Evolutionary conservation across 2,329 filamentous ascomycete species (phyloP).

Genomic region (Trichophyton mentagrophytes): DNA sequence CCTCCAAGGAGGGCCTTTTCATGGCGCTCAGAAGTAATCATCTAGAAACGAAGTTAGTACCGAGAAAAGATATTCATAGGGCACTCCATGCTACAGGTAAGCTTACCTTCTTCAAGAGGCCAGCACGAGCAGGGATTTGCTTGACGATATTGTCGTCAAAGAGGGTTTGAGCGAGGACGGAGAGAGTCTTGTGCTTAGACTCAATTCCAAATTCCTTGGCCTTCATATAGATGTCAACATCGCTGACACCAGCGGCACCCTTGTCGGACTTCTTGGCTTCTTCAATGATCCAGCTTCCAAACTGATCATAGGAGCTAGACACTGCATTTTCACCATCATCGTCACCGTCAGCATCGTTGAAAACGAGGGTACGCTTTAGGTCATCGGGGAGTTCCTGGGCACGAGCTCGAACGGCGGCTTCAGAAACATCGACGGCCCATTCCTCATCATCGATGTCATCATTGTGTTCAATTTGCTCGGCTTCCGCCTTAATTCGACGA

Average conservation of each 20-base stretch:
- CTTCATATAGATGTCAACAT: slow-evolving; percentile 89
- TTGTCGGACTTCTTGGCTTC: slow-evolving; percentile 58
- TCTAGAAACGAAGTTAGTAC: slow-evolving; percentile 29
- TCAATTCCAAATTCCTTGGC: slow-evolving; percentile 93
- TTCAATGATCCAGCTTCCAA: slow-evolving; percentile 81
- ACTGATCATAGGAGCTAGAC: slow-evolving; percentile 70
- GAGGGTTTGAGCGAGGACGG: slow-evolving; percentile 83
- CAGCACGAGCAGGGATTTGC: slow-evolving; percentile 72
- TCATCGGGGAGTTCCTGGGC: slow-evolving; percentile 87
- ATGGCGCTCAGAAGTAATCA: slow-evolving; percentile 82
- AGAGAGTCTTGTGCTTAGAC: slow-evolving; percentile 80
- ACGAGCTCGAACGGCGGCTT: slow-evolving; percentile 87
- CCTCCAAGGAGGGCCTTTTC: slow-evolving; percentile 92
- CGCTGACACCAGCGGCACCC: slow-evolving; percentile 64
- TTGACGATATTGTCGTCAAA: slow-evolving; percentile 82
- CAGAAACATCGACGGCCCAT: slow-evolving; percentile 94
- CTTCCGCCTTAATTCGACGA: slow-evolving; percentile 56
- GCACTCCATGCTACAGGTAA: slow-evolving; percentile 7
- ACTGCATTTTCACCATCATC: slow-evolving; percentile 65
- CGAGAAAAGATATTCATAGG: not conserved
- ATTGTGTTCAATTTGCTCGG: slow-evolving; percentile 57
- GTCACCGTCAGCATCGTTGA: slow-evolving; percentile 64
- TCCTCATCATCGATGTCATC: slow-evolving; percentile 69
- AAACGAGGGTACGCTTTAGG: slow-evolving; percentile 79
- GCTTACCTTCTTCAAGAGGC: slow-evolving; percentile 74